Conservation (phyloP, 2,329 filamentous ascomycete genomes). For the Neodidymelliopsis sp. region DNA sequence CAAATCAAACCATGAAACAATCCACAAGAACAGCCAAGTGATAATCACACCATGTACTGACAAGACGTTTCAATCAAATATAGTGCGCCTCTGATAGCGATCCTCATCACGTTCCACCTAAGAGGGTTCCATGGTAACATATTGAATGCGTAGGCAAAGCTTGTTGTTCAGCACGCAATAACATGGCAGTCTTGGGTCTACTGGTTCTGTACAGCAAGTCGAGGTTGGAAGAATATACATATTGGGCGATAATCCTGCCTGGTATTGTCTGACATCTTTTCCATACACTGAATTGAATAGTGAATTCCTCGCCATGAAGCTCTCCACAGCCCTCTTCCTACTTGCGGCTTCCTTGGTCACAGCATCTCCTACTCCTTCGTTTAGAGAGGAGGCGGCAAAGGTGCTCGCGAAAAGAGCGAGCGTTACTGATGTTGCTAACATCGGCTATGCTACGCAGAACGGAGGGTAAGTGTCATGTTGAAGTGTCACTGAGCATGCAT, state of each 20-base stretch:
- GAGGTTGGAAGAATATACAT: constrained; percentile 16
- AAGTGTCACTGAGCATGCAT: background rate
- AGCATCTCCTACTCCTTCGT: constrained; percentile 22
- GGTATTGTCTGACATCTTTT: too few species aligned
- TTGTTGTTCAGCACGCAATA: constrained; percentile 1
- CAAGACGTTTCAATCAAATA: constrained; percentile 8
- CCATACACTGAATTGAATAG: too few species aligned
- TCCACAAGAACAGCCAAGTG: background rate
- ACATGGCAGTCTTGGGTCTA: background rate
- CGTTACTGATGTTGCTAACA: constrained; percentile 27
- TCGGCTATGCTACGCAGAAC: constrained; percentile 57
- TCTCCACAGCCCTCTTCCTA: constrained; percentile 18
- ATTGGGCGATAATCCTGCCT: too few species aligned
- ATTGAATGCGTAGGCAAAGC: background rate
- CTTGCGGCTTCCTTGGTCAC: constrained; percentile 18
- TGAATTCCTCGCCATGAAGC: constrained; percentile 24
- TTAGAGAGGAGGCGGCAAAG: constrained; percentile 14
- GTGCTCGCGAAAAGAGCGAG: constrained; percentile 22
- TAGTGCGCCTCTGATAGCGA: background rate
- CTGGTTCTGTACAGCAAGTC: background rate
- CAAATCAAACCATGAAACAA: constrained; percentile 11
- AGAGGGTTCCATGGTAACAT: constrained; percentile 17
- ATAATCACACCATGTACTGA: background rate
- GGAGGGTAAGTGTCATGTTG: constrained; percentile 36
- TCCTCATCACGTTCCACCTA: constrained; percentile 20